A percentile compares a stretch with the other conserved stretches of the same genome.
Conservation (phyloP, 2,329 filamentous ascomycete species). For the Eutypa lata region DNA sequence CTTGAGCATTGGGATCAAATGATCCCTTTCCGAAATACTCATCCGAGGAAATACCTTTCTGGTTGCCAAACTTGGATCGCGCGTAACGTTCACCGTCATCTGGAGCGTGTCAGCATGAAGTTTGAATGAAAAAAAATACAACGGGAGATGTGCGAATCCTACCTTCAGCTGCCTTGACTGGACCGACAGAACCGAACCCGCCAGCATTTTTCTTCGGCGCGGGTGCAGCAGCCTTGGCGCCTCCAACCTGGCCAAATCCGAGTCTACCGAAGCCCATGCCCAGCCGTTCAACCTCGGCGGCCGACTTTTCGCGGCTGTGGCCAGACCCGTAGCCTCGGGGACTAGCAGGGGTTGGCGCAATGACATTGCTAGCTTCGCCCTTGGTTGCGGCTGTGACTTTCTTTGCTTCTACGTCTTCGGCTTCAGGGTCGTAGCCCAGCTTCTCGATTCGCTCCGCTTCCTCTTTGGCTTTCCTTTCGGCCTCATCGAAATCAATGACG, state of each 20-base stretch:
- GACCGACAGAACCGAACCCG: constrained; percentile 81
- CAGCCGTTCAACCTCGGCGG: constrained; percentile 80
- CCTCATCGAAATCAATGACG: constrained; percentile 92
- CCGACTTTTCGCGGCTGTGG: constrained; percentile 58
- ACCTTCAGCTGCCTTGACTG: constrained; percentile 72
- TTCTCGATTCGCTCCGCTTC: constrained; percentile 95
- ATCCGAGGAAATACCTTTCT: constrained; percentile 96
- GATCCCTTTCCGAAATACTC: constrained; percentile 94
- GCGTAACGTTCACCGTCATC: constrained; percentile 81
- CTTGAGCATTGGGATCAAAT: constrained; percentile 76
- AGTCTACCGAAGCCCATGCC: constrained; percentile 85
- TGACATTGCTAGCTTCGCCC: constrained; percentile 58
- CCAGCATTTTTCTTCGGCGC: constrained; percentile 71
- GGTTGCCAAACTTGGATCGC: constrained; percentile 80
- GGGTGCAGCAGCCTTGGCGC: constrained; percentile 52
- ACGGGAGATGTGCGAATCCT: constrained; percentile 25
- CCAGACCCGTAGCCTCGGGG: constrained; percentile 65
- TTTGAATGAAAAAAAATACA: too few relatives aligned
- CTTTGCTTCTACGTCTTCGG: constrained; percentile 59
- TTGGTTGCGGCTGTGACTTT: constrained; percentile 30
- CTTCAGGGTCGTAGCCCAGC: constrained; percentile 91
- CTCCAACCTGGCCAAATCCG: constrained; percentile 83
- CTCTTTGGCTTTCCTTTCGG: constrained; percentile 94
- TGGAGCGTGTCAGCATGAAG: constrained; percentile 30
- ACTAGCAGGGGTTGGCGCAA: constrained; percentile 72